Evolutionary conservation across 345 rosid species (phyloP), one percentile per base, ranked within the genome.

Genomic region (Eucalyptus sp.): DNA sequence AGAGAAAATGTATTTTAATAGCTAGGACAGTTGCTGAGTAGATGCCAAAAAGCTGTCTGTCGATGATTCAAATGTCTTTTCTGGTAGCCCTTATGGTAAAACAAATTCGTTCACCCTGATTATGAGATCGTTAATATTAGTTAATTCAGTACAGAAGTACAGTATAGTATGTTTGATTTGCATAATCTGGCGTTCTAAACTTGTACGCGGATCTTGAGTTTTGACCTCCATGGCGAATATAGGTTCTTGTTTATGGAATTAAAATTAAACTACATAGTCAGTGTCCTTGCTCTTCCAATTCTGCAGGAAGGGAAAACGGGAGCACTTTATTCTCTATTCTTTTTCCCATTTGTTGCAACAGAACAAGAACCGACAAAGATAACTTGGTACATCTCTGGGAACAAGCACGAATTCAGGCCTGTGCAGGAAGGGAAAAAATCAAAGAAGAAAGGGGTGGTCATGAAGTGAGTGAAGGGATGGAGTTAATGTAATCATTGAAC

Each of bases 51-150:
- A 60, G 7, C 31, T 60, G 16, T 13, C 29, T 62, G 31, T 62
- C 17, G 1, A 27, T 3, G 33, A 27, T 62, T 12, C n/a, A 62
- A 12, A 62, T 62, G 31, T 62, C 68, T 62, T 62, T 27, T 13
- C 0, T 0, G 16, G 16, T 10, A 4, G 10, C 58, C 24, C 58
- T 18, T 18, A 52, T 7, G 4, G 58, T 52, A 7, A 52, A 18
- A 18, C 24, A 18, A 1, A 18, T 52, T 1, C 2, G 4, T 52
- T 52, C 0, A 0, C 10, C 58, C 58, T 3, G 24, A 52, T 18
- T 4, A n/a, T 7, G 18, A 62, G n/a, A 6, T 60, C 2, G 16
- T 12, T 62, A 29, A 4, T 3, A 4, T 60, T 62, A 62, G 14
- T 60, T 13, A 29, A 52, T 52, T 13, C 0, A 29, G 71, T 29